A percentile compares a stretch with the other conserved stretches of the same genome.
These are phyloP conservation scores for Penicillium verrucosum DNA, from an alignment of 2,329 filamentous ascomycete genomes.

Conservation along the genomic window DNA sequence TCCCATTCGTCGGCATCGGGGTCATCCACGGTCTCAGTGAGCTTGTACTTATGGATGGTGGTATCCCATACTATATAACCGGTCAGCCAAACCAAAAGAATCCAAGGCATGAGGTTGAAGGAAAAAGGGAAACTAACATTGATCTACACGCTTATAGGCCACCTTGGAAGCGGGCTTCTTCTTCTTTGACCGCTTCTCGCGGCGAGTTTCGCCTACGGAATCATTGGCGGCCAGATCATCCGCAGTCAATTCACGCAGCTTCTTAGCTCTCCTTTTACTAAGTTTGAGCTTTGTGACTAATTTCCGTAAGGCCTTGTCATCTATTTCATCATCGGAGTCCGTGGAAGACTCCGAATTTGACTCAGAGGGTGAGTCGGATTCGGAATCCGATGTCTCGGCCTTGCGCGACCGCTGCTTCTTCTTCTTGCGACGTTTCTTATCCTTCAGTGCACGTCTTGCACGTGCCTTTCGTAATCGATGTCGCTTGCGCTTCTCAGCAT, in stretches of 20 bases:
- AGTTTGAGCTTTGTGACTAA: slow-evolving; percentile 33
- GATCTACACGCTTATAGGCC: slow-evolving; percentile 68
- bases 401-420: slow-evolving; percentile 41
- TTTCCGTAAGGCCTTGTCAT: slow-evolving; percentile 34
- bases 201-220: slow-evolving; percentile 15
- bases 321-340: slow-evolving; percentile 29
- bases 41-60: slow-evolving; percentile 62
- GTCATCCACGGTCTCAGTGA: slow-evolving; percentile 64
- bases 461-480: slow-evolving; percentile 40
- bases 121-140: slow-evolving; percentile 39
- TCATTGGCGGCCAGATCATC: slow-evolving; percentile 32
- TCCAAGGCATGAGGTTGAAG: not conserved
- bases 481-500: slow-evolving; percentile 29
- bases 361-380: slow-evolving; percentile 16
- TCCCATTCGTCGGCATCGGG: slow-evolving; percentile 67
- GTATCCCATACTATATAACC: slow-evolving; percentile 46
- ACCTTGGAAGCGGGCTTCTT: slow-evolving; percentile 53
- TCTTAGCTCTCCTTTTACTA: slow-evolving; percentile 33
- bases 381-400: slow-evolving; percentile 15
- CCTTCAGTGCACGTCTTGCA: slow-evolving; percentile 30
- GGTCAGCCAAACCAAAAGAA: not conserved
- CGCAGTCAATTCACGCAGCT: slow-evolving; percentile 25
- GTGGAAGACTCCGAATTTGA: slow-evolving; percentile 28
- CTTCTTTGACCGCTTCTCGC: slow-evolving; percentile 35
- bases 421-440: slow-evolving; percentile 28